Evolutionary conservation across 164 flowering plant genomes (phyloP), one percentile per base, ranked within the genome.

Genomic region (Vitis amurensis): DNA sequence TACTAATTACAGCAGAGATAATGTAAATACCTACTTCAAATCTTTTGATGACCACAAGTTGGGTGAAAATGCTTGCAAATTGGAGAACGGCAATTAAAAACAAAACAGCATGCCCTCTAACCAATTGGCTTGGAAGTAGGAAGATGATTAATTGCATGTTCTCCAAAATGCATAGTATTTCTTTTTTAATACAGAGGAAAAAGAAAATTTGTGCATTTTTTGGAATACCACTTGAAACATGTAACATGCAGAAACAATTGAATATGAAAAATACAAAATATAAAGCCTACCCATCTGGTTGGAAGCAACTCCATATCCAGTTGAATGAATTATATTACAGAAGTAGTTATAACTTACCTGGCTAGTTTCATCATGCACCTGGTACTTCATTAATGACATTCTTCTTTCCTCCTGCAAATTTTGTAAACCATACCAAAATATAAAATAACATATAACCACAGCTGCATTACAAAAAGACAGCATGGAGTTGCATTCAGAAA

Each of bases 351-450:
- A 64, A 96, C 99, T 93, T 93, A 96, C 99, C 99, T 96, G 98
- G 96, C 94, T 91, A 81, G 92, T 89, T 83, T 96, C 99, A 84
- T 96, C 99, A 91, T 96, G 97, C 91, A 93, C 97, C 97, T 96
- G 97, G 87, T 93, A 89, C 89, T 92, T 92, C 67, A 79, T 44
- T 71, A 89, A 77, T 67, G 97, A 88, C 93, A 93, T 83, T 86
- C 99, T 89, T 87, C 98, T 87, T 77, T 96, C 99, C 88, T 96
- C 98, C 98, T 96, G 85, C 51, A 80, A 49, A 72, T 55, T 74
- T 55, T 62, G 7, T 2, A 76, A 71, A 13, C 63, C 13, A 61
- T 50, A 30, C 58, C 59, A 10, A 6, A 16, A 23, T 15, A 59
- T 52, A 29, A 51, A 64, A 37, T 37, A 37, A 37, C 44, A 37